Evolutionary conservation across 2,329 filamentous ascomycete species (phyloP).

Genomic region (Pyricularia grisea): DNA sequence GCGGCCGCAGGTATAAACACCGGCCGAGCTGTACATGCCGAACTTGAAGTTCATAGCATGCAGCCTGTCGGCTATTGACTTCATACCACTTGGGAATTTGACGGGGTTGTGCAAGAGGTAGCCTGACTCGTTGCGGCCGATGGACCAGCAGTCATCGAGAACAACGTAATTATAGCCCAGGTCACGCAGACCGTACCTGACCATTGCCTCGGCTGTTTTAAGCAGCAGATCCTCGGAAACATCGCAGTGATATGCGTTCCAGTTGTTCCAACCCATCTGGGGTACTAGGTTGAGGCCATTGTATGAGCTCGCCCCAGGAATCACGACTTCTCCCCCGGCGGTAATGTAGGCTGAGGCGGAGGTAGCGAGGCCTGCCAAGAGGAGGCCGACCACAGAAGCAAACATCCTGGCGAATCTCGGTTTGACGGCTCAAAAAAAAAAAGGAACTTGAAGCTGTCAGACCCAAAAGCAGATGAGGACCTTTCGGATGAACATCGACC

Average conservation of each 20-base stretch:
- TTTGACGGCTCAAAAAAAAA: background rate
- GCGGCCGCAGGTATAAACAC: conserved; percentile 37
- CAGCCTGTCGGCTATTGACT: conserved; percentile 22
- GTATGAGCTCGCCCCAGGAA: background rate
- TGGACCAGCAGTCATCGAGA: conserved; percentile 11
- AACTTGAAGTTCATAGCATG: conserved; percentile 25
- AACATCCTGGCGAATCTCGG: background rate
- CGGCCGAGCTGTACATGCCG: conserved; percentile 30
- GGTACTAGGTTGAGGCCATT: background rate
- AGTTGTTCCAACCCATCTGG: conserved; percentile 8
- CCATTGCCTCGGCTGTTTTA: conserved; percentile 5
- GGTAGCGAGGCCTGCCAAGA: background rate
- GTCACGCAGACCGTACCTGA: conserved; percentile 8
- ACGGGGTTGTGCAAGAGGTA: conserved; percentile 19
- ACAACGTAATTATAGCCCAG: conserved; percentile 12
- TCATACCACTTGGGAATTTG: conserved; percentile 27
- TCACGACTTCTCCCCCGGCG: background rate
- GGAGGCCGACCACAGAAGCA: background rate
- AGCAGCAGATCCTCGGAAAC: conserved; percentile 11
- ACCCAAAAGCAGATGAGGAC: background rate
- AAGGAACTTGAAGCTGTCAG: background rate
- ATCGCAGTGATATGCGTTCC: conserved; percentile 14
- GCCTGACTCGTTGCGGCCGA: conserved; percentile 14
- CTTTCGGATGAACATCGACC: background rate
- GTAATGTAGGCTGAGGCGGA: background rate